phyloP scores from a whole-genome alignment of 1,139 yeast genomes.

The Yarrowia galli region DNA sequence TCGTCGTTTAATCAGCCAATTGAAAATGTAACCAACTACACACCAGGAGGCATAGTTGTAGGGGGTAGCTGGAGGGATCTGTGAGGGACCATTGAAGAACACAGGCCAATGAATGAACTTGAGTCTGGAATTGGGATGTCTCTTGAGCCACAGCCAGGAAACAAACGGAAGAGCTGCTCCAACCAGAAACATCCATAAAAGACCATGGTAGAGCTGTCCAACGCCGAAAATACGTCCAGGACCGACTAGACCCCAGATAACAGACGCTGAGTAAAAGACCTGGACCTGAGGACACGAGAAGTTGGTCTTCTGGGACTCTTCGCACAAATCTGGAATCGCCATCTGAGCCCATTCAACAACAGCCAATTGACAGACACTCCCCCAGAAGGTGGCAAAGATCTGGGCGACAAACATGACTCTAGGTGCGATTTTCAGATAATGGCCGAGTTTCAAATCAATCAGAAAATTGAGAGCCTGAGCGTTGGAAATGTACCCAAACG shows the following conservation, averaged over 20 bases:
- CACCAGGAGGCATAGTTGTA: constrained; percentile 60
- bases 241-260: constrained; percentile 73
- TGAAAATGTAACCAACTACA: constrained; percentile 60
- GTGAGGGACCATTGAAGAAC: constrained; percentile 59
- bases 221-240: constrained; percentile 58
- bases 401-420: constrained; percentile 66
- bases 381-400: constrained; percentile 51
- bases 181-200: constrained; percentile 57
- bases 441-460: constrained; percentile 67
- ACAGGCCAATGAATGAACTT: constrained; percentile 59
- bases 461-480: constrained; percentile 64
- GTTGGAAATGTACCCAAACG: constrained; percentile 66
- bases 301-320: constrained; percentile 53
- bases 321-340: constrained; percentile 58
- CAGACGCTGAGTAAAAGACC: constrained; percentile 62
- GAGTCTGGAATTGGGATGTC: constrained; percentile 58
- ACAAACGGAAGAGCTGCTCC: constrained; percentile 58
- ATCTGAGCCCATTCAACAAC: constrained; percentile 58
- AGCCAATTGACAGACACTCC: constrained; percentile 51
- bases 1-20: constrained; percentile 58
- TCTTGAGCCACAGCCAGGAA: constrained; percentile 58
- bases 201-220: constrained; percentile 52
- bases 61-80: constrained; percentile 63
- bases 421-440: constrained; percentile 69
- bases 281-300: constrained; percentile 61